Base-by-base conservation (phyloP, 108 stramenopile genomes). In the Stephanodiscus minutulus region DNA sequence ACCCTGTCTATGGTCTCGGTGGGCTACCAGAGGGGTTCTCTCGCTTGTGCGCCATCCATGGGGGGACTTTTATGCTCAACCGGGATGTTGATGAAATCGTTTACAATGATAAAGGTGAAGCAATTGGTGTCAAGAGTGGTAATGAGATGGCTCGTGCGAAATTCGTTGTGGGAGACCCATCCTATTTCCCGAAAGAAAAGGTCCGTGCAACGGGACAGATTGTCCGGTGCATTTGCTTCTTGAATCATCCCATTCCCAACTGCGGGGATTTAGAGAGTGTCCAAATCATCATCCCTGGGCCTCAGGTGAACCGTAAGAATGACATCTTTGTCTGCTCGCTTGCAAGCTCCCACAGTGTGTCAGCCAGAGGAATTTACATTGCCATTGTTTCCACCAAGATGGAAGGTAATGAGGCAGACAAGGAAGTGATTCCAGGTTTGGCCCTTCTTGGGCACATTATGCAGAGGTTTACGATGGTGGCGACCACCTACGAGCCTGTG, bases 51-150 rank as follows among this genome's bases (percentile, higher is more conserved):
- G 99, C 99, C 29, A 95, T 99, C 69, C 95, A 98, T 72, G 99
- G 98, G 35, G 98, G 98, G 73, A 98, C 98, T 52, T 98, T 99
- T 83, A 99, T 99, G 98, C 91, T 99, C 48, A 96, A 98, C 76
- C 93, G 90, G 50, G 96, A 97, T 67, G 90, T 99, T 46, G 96
- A 99, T 68, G 98, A 98, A 80, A 91, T 99, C 72, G 55, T 97
- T 44, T 91, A 89, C 73, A 88, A 92, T 61, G 87, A 82, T 22
- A 81, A 85, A 27, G 98, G 98, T 20, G 79, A 92, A 64, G 97
- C 96, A 12, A 88, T 77, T 73, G 98, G 98, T 49, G 86, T 98
- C 54, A 92, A 88, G 77, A 88, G 85, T 65, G 93, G 90, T 54
- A 90, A 92, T 64, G 85, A 91, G 72, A 94, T 98, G 89, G 99